Evolutionary conservation across 2,329 filamentous ascomycete species (phyloP), one percentile per base, ranked within the genome.

Genomic region (Fusarium pseudocircinatum): DNA sequence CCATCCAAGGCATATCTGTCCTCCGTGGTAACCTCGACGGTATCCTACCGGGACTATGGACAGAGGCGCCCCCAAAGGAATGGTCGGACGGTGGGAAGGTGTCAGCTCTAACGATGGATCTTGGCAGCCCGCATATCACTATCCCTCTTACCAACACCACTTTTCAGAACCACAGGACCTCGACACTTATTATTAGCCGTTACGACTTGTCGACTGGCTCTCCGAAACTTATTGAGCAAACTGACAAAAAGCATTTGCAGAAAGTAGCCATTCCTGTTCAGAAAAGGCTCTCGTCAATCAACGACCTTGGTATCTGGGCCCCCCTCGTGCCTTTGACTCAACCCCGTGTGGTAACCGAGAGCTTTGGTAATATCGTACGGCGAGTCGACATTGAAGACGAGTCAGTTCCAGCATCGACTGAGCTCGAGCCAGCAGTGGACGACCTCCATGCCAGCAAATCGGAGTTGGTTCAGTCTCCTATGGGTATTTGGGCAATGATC

Each of bases 321-420:
- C 85, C 92, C 0, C 81, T 95, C 7, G 80, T 91, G 16, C 89
- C 92, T 2, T 80, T 95, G 40, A 94, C 92, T 1, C 79, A 83
- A 11, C 87, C 91, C 22, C 88, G 92, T 24, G 84, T 82, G 52
- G 90, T 96, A 40, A 83, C 87, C 2, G 87, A 89, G 42, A 90
- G 90, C 40, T 89, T 95, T 77, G 94, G 94, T 7, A 97, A 97
- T 81, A 96, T 97, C 62, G 85, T 96, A 28, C 89, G 92, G 37
- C 87, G 89, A 46, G 79, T 95, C 15, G 84, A 88, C 22, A 82
- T 87, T 24, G 78, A 85, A 28, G 85, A 84, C 9, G 79, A 82
- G 37, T 76, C 81, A 4, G 83, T 87, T 0, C 90, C 92, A 18
- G 93, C 93, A 7, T 95, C 93, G 2, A 85, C 87, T 34, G 93